Conservation (phyloP, 1,284 basidiomycete genomes). For the Leccinum fallax region DNA sequence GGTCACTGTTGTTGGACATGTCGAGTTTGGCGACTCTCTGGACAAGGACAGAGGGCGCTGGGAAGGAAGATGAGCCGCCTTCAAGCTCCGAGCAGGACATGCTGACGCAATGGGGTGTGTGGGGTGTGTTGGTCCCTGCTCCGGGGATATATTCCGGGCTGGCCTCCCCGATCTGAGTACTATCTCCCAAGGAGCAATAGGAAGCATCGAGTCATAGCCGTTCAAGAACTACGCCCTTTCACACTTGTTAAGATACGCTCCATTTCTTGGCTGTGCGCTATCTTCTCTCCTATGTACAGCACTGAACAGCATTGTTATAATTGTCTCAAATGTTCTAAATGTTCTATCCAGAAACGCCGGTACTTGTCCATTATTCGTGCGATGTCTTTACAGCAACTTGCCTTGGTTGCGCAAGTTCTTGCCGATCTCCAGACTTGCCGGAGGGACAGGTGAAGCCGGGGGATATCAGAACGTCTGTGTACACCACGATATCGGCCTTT, state of each 20-base stretch:
- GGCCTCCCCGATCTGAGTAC: background rate
- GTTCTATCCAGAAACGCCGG: background rate
- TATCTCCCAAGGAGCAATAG: background rate
- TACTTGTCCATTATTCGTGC: background rate
- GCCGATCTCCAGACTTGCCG: too few relatives aligned
- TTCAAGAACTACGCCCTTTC: background rate
- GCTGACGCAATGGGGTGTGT: conserved; percentile 25
- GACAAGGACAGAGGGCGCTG: conserved; percentile 12
- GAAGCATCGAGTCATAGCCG: background rate
- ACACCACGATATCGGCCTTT: background rate
- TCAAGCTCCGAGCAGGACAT: conserved; percentile 11
- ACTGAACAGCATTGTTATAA: background rate
- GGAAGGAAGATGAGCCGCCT: background rate
- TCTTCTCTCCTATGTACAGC: background rate
- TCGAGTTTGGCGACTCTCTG: conserved; percentile 10
- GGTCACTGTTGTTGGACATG: conserved; percentile 17
- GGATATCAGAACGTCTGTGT: background rate
- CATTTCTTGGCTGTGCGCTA: background rate
- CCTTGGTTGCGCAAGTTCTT: background rate
- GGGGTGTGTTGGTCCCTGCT: conserved; percentile 25
- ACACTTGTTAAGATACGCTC: background rate
- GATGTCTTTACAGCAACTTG: background rate
- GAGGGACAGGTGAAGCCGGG: background rate
- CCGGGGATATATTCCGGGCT: background rate
- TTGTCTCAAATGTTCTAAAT: background rate